Evolutionary conservation across 2,329 filamentous ascomycete species (phyloP).

Genomic region (Alternaria brassicae): DNA sequence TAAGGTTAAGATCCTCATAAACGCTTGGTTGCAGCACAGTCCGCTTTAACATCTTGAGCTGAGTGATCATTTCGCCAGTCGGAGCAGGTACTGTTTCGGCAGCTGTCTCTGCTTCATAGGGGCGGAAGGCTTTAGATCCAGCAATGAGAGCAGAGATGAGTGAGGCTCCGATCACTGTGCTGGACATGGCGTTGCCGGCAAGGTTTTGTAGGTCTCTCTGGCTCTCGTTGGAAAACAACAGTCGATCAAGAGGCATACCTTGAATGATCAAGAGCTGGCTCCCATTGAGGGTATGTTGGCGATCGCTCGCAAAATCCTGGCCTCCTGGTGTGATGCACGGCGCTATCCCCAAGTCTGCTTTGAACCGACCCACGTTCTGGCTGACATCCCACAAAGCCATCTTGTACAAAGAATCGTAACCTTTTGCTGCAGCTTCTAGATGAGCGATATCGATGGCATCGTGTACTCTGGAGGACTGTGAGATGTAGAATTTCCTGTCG

Average conservation of each 20-base stretch:
- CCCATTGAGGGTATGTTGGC: slow-evolving; percentile 67
- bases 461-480: slow-evolving; percentile 65
- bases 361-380: slow-evolving; percentile 73
- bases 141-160: slow-evolving; percentile 65
- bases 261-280: slow-evolving; percentile 70
- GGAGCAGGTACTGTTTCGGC: neutral
- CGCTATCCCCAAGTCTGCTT: slow-evolving; percentile 63
- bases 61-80: neutral
- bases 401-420: slow-evolving; percentile 66
- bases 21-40: neutral
- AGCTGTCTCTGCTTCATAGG: neutral
- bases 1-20: slow-evolving; percentile 16
- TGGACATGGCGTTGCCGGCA: slow-evolving; percentile 81
- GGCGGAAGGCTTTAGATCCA: slow-evolving; percentile 26
- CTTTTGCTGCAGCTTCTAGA: slow-evolving; percentile 57
- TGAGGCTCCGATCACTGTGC: slow-evolving; percentile 71
- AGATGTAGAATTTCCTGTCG: slow-evolving; percentile 59
- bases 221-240: slow-evolving; percentile 70
- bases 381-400: slow-evolving; percentile 67
- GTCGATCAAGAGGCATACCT: slow-evolving; percentile 68
- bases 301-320: slow-evolving; percentile 65
- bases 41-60: neutral
- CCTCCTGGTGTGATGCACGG: slow-evolving; percentile 74
- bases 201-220: slow-evolving; percentile 68
- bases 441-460: slow-evolving; percentile 72